Percentiles rank a stretch among this genome's conserved stretches.
phyloP scores from a whole-genome alignment of 2,329 filamentous ascomycete species.

The Byssochlamys sp. region DNA sequence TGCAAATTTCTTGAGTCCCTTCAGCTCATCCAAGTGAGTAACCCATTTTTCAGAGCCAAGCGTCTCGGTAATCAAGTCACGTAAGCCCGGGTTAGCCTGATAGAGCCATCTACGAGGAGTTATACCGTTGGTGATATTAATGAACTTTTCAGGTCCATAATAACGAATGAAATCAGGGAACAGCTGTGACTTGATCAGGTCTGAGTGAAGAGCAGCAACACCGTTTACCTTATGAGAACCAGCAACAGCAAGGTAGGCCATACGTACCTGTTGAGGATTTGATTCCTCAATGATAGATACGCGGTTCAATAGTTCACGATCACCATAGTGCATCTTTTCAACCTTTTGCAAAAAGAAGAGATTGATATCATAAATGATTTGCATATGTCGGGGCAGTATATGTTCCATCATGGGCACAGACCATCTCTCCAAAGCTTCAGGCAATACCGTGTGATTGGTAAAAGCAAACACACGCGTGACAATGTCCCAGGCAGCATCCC shows the following conservation, averaged over 20 bases:
- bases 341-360: slow-evolving; percentile 83
- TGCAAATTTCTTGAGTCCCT: slow-evolving; percentile 65
- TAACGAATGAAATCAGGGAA: slow-evolving; percentile 97
- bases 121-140: slow-evolving; percentile 96
- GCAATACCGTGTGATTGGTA: slow-evolving; percentile 96
- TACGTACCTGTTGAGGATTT: slow-evolving; percentile 93
- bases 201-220: slow-evolving; percentile 92
- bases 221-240: slow-evolving; percentile 99
- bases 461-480: slow-evolving; percentile 77
- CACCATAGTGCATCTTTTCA: slow-evolving; percentile 80
- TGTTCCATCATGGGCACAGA: slow-evolving; percentile 86
- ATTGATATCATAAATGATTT: slow-evolving; percentile 98
- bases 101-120: slow-evolving; percentile 93
- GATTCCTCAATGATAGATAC: slow-evolving; percentile 98
- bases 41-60: slow-evolving; percentile 82
- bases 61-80: slow-evolving; percentile 80
- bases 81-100: slow-evolving; percentile 90
- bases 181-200: slow-evolving; percentile 97
- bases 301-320: slow-evolving; percentile 70
- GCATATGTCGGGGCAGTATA: slow-evolving; percentile 85
- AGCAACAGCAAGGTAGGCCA: slow-evolving; percentile 90
- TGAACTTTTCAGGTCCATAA: slow-evolving; percentile 97
- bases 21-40: slow-evolving; percentile 74
- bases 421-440: slow-evolving; percentile 97
- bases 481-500: slow-evolving; percentile 84